Base-by-base conservation (phyloP, 148 eudicot genomes). In the Hydrangea macrophylla region DNA sequence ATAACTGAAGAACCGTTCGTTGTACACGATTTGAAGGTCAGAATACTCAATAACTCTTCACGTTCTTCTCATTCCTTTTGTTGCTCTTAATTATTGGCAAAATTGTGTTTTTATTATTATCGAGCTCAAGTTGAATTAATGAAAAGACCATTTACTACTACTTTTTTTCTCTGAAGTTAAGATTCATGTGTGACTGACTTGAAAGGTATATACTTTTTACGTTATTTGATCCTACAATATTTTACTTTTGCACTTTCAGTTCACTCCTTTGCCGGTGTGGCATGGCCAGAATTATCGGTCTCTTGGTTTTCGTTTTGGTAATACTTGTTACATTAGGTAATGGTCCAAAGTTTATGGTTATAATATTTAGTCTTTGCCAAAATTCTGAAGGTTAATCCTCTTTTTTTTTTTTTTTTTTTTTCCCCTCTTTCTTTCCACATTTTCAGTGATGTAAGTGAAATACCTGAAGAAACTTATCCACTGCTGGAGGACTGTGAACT, bases 221-320 rank as follows among this genome's bases (percentile, higher is more conserved):
- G 18, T 1, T 6, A 55, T 28, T 24, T 17, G 7, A 12, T 23
- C 18, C 1, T 44, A 27, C 7, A 1, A 10, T 37, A n/a, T 66
- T 17, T 56, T 44, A 60, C 3, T 62, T 37, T 65, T 40, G 31
- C 71, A 70, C 32, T 60, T 75, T 61, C 86, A 94, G 99, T 57
- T 94, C 59, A 91, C 90, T 72, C 99, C 99, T 42, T 78, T 94
- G 76, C 99, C 99, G 12, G 99, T 94, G 68, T 94, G 99, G 99
- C 99, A 94, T 48, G 99, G 99, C 25, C 64, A 59, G 73, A 83
- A 80, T 73, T 94, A 94, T 73, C 99, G 90, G 40, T 94, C 99
- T 64, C 83, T 94, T 51, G 99, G 99, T 51, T 94, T 79, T 69
- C 92, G 96, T 5, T 90, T 94, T 71, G 97, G 99, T 61, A 85